These are phyloP conservation scores for Coffea eugenioides DNA, from an alignment of 257 asterid species.

Conservation along the genomic window DNA sequence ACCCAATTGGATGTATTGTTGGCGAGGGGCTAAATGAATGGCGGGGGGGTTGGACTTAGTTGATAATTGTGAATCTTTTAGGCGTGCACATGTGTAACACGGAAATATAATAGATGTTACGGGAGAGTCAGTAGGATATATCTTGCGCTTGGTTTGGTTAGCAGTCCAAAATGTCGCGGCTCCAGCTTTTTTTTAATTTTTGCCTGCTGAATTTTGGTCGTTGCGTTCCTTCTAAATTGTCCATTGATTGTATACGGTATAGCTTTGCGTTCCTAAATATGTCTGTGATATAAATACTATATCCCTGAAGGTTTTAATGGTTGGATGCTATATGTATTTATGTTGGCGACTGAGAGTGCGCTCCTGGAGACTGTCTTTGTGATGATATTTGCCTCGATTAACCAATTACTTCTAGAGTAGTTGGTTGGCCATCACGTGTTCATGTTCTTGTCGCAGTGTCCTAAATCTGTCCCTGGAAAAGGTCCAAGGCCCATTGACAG, in stretches of 20 bases:
- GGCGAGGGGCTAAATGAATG: constrained; percentile 68
- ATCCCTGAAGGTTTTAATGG: neutral
- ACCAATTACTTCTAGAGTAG: no score
- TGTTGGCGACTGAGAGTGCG: neutral
- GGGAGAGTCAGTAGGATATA: constrained; percentile 12
- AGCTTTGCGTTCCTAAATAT: neutral
- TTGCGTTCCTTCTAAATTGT: neutral
- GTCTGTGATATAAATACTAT: neutral
- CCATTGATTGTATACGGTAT: constrained; percentile 6
- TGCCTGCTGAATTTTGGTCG: constrained; percentile 3
- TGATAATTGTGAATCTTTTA: constrained; percentile 7
- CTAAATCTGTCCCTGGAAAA: no score
- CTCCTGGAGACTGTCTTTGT: neutral
- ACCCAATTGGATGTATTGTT: constrained; percentile 65
- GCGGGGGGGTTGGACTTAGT: neutral
- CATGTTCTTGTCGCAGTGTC: neutral
- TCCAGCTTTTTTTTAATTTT: neutral
- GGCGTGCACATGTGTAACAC: constrained; percentile 11
- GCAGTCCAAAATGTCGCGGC: neutral
- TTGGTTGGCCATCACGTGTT: no score
- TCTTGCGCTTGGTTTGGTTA: neutral
- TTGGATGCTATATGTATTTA: neutral
- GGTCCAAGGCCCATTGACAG: neutral
- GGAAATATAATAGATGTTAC: constrained; percentile 7
- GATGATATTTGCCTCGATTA: no score